Conservation (phyloP, 352 stramenopile species). For the Globisporangium iwayamae region DNA sequence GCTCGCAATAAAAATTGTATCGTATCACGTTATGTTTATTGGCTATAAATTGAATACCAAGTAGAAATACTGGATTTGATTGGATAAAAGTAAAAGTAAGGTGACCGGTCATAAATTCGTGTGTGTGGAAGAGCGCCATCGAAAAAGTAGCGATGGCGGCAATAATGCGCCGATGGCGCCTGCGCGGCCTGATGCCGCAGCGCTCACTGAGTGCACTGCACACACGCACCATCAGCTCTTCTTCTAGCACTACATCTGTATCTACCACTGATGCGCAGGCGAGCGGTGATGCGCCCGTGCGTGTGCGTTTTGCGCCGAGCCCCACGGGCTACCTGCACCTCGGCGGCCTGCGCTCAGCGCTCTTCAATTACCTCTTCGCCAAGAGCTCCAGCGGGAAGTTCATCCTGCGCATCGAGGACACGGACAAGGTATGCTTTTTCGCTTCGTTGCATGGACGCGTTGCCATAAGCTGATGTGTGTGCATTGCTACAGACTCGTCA, state of each 20-base stretch:
- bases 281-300: slow-evolving; percentile 26
- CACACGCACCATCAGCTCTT: background rate
- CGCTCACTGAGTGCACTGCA: slow-evolving; percentile 1
- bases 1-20: background rate
- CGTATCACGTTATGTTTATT: background rate
- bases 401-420: slow-evolving; percentile 92
- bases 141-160: slow-evolving; percentile 1
- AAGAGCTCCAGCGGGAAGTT: slow-evolving; percentile 82
- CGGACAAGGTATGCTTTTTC: slow-evolving; percentile 64
- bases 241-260: background rate
- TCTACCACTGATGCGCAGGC: background rate
- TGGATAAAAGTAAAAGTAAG: background rate
- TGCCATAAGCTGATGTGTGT: background rate
- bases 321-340: slow-evolving; percentile 90
- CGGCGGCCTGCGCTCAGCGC: slow-evolving; percentile 86
- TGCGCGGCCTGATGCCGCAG: slow-evolving; percentile 9
- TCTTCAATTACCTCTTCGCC: slow-evolving; percentile 93
- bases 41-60: background rate
- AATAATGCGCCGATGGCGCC: slow-evolving; percentile 6
- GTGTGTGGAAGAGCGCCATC: background rate
- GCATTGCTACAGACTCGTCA: slow-evolving; percentile 53
- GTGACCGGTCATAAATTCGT: background rate
- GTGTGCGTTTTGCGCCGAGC: slow-evolving; percentile 87
- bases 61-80: background rate
- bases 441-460: background rate